Percentiles rank a stretch among this genome's conserved stretches.
phyloP scores from a whole-genome alignment of 768 basidiomycete species.

The Collybia mongolica region DNA sequence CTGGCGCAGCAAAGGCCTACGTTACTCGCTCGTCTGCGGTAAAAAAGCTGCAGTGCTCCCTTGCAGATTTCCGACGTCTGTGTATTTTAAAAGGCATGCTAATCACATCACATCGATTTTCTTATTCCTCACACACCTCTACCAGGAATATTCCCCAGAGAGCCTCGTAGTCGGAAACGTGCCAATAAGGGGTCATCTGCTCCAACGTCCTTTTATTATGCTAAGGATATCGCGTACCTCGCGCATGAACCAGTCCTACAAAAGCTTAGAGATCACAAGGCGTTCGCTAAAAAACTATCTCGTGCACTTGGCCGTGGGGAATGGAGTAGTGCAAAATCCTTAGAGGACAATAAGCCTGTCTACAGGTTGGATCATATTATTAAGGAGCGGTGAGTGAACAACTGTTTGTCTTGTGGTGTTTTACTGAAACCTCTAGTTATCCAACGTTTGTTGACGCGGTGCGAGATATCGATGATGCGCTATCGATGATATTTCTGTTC shows the following conservation, averaged over 20 bases:
- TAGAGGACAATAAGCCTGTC: conserved; percentile 91
- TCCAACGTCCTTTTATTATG: conserved; percentile 96
- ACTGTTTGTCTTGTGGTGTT: conserved; percentile 7
- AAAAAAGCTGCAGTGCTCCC: conserved; percentile 94
- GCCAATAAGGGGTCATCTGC: conserved; percentile 98
- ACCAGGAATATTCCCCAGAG: conserved; percentile 94
- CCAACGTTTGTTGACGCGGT: conserved; percentile 95
- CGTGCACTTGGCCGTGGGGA: conserved; percentile 91
- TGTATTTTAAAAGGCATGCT: conserved; percentile 93
- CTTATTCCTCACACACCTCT: conserved; percentile 4
- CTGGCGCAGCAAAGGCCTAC: conserved; percentile 90
- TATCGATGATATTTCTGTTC: conserved; percentile 94
- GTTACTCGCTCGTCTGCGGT: conserved; percentile 88
- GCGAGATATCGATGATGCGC: conserved; percentile 94
- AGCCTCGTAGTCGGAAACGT: conserved; percentile 86
- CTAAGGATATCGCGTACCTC: conserved; percentile 96
- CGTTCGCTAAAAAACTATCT: conserved; percentile 95
- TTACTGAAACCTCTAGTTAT: conserved; percentile 56
- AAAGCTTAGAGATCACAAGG: conserved; percentile 95
- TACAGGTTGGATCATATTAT: conserved; percentile 95
- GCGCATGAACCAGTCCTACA: conserved; percentile 94
- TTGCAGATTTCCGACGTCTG: conserved; percentile 93
- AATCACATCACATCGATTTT: conserved; percentile 1
- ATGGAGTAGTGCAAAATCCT: conserved; percentile 91
- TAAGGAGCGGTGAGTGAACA: conserved; percentile 79